A percentile compares a stretch with the other conserved stretches of the same genome.
phyloP scores from a whole-genome alignment of 352 stramenopile genomes.

The Globisporangium paroecandrum region DNA sequence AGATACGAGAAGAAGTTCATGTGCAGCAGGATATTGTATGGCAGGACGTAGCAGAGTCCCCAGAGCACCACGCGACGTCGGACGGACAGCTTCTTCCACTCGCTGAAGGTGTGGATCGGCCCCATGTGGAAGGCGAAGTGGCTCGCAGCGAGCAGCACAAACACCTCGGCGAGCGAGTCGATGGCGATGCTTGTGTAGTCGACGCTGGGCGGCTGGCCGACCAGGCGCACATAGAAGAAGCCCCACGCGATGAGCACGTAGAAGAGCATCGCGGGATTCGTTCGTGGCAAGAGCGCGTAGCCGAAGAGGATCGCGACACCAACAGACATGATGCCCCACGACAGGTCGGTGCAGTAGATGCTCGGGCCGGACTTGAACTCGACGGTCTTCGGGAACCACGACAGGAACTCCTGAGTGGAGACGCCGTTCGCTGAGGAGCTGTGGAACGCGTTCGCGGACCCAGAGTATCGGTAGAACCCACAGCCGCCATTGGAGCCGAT shows the following conservation, averaged over 20 bases:
- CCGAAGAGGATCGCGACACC: conserved; percentile 37
- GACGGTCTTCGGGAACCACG: conserved; percentile 84
- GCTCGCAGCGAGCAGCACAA: conserved; percentile 56
- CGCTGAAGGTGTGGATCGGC: conserved; percentile 40
- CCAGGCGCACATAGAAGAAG: conserved; percentile 69
- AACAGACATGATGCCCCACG: conserved; percentile 60
- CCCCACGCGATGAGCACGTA: conserved; percentile 54
- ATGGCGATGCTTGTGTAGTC: conserved; percentile 57
- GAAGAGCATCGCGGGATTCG: conserved; percentile 44
- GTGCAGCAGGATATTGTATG: conserved; percentile 70
- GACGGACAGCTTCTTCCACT: conserved; percentile 31
- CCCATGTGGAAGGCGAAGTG: conserved; percentile 41
- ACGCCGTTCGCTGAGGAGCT: conserved; percentile 52
- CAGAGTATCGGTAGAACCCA: conserved; percentile 21
- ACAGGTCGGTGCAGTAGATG: conserved; percentile 63
- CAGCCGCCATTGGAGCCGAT: conserved; percentile 68
- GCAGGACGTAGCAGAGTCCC: conserved; percentile 58
- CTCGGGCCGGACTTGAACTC: conserved; percentile 61
- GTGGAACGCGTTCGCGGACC: conserved; percentile 37
- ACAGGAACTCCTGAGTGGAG: conserved; percentile 39
- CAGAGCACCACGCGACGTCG: conserved; percentile 48
- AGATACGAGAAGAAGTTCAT: conserved; percentile 73
- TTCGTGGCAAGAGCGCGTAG: conserved; percentile 46
- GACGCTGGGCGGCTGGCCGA: conserved; percentile 54
- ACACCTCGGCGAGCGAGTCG: conserved; percentile 50